Conservation (phyloP, 192 early-diverging fungal species). For the Backusella liffmaniae region DNA sequence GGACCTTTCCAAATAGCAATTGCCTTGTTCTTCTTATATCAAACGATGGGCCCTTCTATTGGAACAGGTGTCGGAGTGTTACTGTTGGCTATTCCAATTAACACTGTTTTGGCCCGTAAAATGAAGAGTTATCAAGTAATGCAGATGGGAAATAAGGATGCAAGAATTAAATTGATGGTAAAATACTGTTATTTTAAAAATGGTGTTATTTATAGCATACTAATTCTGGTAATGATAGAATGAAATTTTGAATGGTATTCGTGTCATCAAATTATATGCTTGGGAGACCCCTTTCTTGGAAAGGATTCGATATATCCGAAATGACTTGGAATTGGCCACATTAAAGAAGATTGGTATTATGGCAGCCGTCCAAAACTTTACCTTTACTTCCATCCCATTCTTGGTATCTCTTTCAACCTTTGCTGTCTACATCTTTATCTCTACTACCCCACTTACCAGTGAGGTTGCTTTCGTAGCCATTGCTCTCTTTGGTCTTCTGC, state of each 20-base stretch:
- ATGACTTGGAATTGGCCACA: conserved; percentile 74
- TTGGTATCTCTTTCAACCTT: conserved; percentile 86
- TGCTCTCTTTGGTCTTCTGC: conserved; percentile 88
- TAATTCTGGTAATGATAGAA: conserved; percentile 34
- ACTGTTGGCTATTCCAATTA: conserved; percentile 81
- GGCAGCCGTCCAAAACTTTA: conserved; percentile 69
- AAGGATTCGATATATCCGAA: conserved; percentile 61
- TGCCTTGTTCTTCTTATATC: conserved; percentile 18
- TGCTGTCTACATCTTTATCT: conserved; percentile 67
- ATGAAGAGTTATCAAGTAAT: conserved; percentile 68
- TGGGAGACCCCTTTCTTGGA: conserved; percentile 85
- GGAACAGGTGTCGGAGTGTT: conserved; percentile 86
- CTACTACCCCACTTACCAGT: conserved; percentile 52
- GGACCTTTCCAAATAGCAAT: conserved; percentile 25
- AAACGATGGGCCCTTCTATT: conserved; percentile 73
- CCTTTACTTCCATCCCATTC: conserved; percentile 84
- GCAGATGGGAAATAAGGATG: conserved; percentile 89
- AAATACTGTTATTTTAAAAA: not conserved
- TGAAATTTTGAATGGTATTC: conserved; percentile 88
- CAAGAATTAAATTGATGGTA: conserved; percentile 50
- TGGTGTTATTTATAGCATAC: not conserved
- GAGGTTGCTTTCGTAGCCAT: conserved; percentile 84
- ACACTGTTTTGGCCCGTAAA: conserved; percentile 59
- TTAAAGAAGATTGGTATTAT: conserved; percentile 75
- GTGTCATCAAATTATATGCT: conserved; percentile 95